Evolutionary conservation across 2,329 filamentous ascomycete species (phyloP).

Genomic region (Aspergillus clavatus): DNA sequence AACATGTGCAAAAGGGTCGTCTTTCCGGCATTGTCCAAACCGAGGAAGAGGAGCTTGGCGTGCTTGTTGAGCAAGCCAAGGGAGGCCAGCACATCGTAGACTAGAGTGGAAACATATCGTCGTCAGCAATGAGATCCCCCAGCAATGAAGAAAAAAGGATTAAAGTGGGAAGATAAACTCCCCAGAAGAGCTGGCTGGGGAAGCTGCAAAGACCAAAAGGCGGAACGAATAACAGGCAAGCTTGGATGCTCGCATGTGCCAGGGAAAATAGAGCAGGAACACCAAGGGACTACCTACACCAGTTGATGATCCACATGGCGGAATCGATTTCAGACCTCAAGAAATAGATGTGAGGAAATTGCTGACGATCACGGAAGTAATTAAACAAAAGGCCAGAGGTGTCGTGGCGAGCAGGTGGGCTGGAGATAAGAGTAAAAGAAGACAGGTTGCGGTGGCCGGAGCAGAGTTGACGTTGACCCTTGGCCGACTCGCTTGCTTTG

Average conservation of each 20-base stretch:
- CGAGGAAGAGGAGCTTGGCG: slow-evolving; percentile 89
- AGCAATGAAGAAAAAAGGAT: too few relatives aligned
- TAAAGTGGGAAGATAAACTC: too few relatives aligned
- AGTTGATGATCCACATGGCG: slow-evolving; percentile 88
- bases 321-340: slow-evolving; percentile 9
- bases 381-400: slow-evolving; percentile 11
- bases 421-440: slow-evolving; percentile 24
- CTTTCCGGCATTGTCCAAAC: slow-evolving; percentile 91
- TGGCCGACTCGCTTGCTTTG: slow-evolving; percentile 11
- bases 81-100: slow-evolving; percentile 84
- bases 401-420: slow-evolving; percentile 10
- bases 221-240: too few relatives aligned
- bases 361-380: slow-evolving; percentile 1
- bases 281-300: slow-evolving; percentile 60
- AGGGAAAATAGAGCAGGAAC: slow-evolving; percentile 2
- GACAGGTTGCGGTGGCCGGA: slow-evolving; percentile 22
- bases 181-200: too few relatives aligned
- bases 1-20: slow-evolving; percentile 92
- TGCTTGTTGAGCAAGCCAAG: slow-evolving; percentile 92
- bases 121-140: too few relatives aligned
- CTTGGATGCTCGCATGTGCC: too few relatives aligned
- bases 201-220: too few relatives aligned
- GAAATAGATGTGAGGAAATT: slow-evolving; percentile 6
- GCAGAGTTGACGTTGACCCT: slow-evolving; percentile 23
- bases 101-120: too few relatives aligned